These are phyloP conservation scores for Globisporangium takayamanum DNA, from an alignment of 352 stramenopile genomes.

Conservation along the genomic window DNA sequence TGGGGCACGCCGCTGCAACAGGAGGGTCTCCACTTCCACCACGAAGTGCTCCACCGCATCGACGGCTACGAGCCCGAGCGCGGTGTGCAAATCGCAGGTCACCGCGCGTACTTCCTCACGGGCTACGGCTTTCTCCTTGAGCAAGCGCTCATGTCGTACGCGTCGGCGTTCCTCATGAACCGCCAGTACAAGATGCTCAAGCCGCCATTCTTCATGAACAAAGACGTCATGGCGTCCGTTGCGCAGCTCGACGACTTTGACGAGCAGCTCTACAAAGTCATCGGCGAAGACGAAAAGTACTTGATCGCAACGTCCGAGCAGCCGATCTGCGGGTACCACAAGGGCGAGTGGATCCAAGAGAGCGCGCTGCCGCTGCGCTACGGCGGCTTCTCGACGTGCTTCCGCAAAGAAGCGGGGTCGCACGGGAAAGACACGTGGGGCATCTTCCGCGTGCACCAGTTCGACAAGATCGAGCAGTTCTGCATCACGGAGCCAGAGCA, in stretches of 20 bases:
- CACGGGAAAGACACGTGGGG: slow-evolving; percentile 99
- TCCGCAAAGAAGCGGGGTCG: slow-evolving; percentile 98
- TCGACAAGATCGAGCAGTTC: slow-evolving; percentile 99
- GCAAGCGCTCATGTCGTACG: slow-evolving; percentile 99
- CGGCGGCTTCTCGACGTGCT: slow-evolving; percentile 98
- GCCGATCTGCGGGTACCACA: slow-evolving; percentile 98
- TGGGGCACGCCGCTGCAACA: slow-evolving; percentile 67
- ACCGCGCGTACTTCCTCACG: slow-evolving; percentile 99
- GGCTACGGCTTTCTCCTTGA: slow-evolving; percentile 98
- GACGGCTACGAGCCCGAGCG: slow-evolving; percentile 98
- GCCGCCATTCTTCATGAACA: slow-evolving; percentile 99
- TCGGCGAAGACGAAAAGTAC: slow-evolving; percentile 97
- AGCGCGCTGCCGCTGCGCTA: slow-evolving; percentile 78
- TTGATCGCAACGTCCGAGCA: slow-evolving; percentile 99
- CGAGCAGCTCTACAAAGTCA: slow-evolving; percentile 99
- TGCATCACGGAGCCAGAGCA: slow-evolving; percentile 94
- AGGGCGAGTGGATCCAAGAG: slow-evolving; percentile 88
- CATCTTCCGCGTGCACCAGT: slow-evolving; percentile 99
- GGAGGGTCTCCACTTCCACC: slow-evolving; percentile 90
- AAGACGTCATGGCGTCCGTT: slow-evolving; percentile 97
- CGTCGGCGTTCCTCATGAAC: slow-evolving; percentile 94
- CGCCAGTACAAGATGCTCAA: slow-evolving; percentile 97
- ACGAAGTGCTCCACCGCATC: slow-evolving; percentile 97
- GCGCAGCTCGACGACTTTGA: slow-evolving; percentile 99
- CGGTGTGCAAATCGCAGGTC: slow-evolving; percentile 93